Base-by-base conservation (phyloP, 2,329 filamentous ascomycete genomes). In the Cryphonectria naterciae region DNA sequence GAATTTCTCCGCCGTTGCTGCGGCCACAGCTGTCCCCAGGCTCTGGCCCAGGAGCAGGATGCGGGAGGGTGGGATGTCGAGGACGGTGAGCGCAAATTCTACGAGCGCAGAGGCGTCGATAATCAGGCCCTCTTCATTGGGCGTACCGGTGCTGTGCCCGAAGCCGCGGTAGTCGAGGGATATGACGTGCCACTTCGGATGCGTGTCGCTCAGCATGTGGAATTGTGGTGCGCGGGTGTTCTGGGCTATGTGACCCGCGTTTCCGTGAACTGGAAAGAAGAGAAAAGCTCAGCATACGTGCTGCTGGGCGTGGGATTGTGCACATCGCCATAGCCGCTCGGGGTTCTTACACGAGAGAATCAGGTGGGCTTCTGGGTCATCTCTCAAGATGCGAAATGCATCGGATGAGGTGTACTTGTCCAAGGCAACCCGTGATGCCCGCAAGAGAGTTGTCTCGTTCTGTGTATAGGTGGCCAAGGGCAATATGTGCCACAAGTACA, bases 401-500 rank as follows among this genome's bases (percentile, higher is more conserved):
- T 86, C 81, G 0, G 87, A 87, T 19, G 83, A 77, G 2, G 85
- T 86, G 69, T 93, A 84, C 73, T 92, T 85, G 52, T 72, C 71
- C 46, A 72, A 52, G 49, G 71, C 49, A 8, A 68, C 71, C 17
- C 39, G 65, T 37, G 62, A 43, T 2, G 65, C 41, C 1, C 81
- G 65, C 28, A 82, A 84, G 28, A 87, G 79, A 0, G 87, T 87
- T 1, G 82, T 79, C 76, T 97, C 92, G 75, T 97, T 87, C 74
- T 91, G 85, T 8, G 89, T 84, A 79, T 97, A 97, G 0, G 93
- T 83, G 67, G 91, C 89, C 8, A 97, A 81, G 0, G 95, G 95
- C 65, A 98, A 83, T 68, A 98, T 87, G 77, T 98, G 95, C 95
- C 95, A 98, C 37, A 92, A 93, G 78, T 96, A 97, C 25, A 98